A percentile compares a stretch with the other conserved stretches of the same genome.
Evolutionary conservation across 495 filamentous ascomycete genomes (phyloP).

Genomic region (Aspergillus mulundensis): DNA sequence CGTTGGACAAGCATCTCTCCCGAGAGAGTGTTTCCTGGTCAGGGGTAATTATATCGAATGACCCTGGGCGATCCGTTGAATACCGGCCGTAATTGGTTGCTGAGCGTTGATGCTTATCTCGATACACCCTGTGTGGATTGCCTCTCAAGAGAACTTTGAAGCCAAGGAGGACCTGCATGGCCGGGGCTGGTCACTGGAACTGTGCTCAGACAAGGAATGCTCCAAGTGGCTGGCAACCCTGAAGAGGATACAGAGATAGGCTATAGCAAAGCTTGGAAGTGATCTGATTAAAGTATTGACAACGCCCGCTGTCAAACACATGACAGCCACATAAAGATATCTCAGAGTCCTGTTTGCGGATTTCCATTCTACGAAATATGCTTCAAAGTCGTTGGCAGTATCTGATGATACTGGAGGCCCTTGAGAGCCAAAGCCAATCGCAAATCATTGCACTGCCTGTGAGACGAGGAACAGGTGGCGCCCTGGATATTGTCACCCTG

Average conservation of each 20-base stretch:
- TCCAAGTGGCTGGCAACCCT: background rate
- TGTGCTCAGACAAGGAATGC: background rate
- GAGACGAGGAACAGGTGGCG: background rate
- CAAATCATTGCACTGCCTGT: background rate
- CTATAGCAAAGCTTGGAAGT: no score
- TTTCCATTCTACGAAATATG: background rate
- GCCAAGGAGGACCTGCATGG: background rate
- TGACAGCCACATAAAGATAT: background rate
- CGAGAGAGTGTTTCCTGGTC: background rate
- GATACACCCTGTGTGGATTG: background rate
- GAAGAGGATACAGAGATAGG: background rate
- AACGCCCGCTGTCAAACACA: background rate
- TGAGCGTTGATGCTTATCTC: conserved; percentile 10
- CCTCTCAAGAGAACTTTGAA: background rate
- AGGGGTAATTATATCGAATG: background rate
- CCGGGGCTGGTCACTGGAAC: background rate
- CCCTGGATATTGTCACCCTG: background rate
- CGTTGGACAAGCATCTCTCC: conserved; percentile 8
- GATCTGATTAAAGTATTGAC: background rate
- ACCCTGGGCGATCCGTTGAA: conserved; percentile 1
- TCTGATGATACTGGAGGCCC: background rate
- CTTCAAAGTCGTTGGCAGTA: background rate
- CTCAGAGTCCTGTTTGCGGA: background rate
- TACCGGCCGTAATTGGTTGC: conserved; percentile 7
- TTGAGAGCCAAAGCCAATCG: background rate